A percentile compares a stretch with the other conserved stretches of the same genome.
These are phyloP conservation scores for Sclerotinia subarctica DNA, from an alignment of 2,329 filamentous ascomycete genomes.

Conservation along the genomic window DNA sequence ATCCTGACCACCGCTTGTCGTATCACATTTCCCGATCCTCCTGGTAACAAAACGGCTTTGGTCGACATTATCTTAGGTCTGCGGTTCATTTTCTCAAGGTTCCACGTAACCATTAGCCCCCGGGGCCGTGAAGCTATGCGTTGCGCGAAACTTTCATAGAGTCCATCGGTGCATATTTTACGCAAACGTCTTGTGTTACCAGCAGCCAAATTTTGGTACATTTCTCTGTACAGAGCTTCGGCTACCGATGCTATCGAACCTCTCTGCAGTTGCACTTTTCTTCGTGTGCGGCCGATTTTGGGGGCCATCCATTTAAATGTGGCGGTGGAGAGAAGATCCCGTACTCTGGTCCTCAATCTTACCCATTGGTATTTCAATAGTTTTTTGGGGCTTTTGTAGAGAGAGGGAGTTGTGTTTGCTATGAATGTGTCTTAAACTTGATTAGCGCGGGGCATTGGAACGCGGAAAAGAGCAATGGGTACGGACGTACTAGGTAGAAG, in stretches of 20 bases:
- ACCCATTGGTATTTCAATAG: slow-evolving; percentile 35
- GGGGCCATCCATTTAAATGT: slow-evolving; percentile 28
- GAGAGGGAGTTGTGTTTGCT: slow-evolving; percentile 36
- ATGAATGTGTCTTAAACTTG: slow-evolving; percentile 40
- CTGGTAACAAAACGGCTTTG: slow-evolving; percentile 48
- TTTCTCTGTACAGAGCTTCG: slow-evolving; percentile 56
- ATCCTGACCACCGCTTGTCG: slow-evolving; percentile 62
- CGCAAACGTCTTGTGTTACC: slow-evolving; percentile 53
- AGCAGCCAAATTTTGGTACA: slow-evolving; percentile 59
- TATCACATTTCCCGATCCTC: slow-evolving; percentile 43
- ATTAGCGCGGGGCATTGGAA: not conserved
- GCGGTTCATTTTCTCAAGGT: slow-evolving; percentile 51
- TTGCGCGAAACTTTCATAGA: slow-evolving; percentile 50
- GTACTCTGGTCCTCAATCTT: slow-evolving; percentile 29
- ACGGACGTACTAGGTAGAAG: slow-evolving; percentile 30
- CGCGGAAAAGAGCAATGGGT: slow-evolving; percentile 5
- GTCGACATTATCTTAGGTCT: slow-evolving; percentile 46
- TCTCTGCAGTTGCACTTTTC: slow-evolving; percentile 42
- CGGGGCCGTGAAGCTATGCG: slow-evolving; percentile 52
- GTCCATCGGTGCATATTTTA: slow-evolving; percentile 51
- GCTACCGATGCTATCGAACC: slow-evolving; percentile 50
- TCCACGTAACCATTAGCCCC: slow-evolving; percentile 49
- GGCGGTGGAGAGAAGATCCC: slow-evolving; percentile 29
- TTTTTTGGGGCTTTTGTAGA: slow-evolving; percentile 31
- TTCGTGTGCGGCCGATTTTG: slow-evolving; percentile 12